Base-by-base conservation (phyloP, 345 rosid genomes). In the Moringa oleifera region DNA sequence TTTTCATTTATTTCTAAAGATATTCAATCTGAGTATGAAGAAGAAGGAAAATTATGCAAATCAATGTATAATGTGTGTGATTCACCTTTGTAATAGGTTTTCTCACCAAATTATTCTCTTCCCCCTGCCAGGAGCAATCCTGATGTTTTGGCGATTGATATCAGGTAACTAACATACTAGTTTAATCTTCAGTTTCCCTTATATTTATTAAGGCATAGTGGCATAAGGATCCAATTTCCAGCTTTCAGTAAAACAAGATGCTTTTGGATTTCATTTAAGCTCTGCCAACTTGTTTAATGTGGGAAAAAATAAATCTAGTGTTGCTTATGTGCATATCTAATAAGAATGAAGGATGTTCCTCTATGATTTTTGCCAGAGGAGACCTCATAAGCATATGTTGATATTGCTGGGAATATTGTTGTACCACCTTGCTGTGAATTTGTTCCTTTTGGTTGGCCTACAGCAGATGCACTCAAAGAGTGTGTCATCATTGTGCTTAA, bases 31-130 rank as follows among this genome's bases (percentile, higher is more conserved):
- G 12, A 36, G 46, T 21, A 37, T 51, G 12, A 4, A 25, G 1
- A 19, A 36, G 23, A 49, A 18, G 25, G 23, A 58, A 53, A 65
- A 59, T 17, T 20, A 56, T 36, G 54, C 3, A 19, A n/a, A 53
- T 24, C 17, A 55, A 41, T 52, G 16, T 5, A 11, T 55, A 50
- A 65, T 33, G 11, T 36, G n/a, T 59, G 18, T 23, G 15, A 19
- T 65, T 49, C 56, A 52, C 33, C 24, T 53, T 10, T 64, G 56
- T 49, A 52, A 55, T 73, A 85, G 90, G 70, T 75, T 53, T 85
- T 82, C 64, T 85, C 90, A 13, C 90, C 87, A 61, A 80, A 85
- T 64, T 85, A 85, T 72, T 76, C 87, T 45, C 60, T 71, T 58
- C 87, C 84, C 31, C 77, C 81, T 12, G 59, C 69, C 56, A 65